Base-by-base conservation (phyloP, 1,284 basidiomycete genomes). In the Sparassis latifolia region DNA sequence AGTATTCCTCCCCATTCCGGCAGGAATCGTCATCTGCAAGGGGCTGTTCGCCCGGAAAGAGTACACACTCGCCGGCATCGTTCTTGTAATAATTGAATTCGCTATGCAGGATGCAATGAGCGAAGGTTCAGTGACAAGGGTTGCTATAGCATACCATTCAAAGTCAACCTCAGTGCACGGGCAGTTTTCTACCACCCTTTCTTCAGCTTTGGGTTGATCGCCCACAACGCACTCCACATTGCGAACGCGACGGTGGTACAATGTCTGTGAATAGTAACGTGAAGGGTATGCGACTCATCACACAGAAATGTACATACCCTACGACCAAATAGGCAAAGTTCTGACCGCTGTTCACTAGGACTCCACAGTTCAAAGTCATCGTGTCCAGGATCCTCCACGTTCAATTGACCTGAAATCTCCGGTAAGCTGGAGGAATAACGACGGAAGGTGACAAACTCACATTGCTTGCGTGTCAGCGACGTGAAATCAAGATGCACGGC, bases 281-380 rank as follows among this genome's bases (percentile, higher is more conserved):
- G 35, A 37, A 12, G 35, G 12, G 12, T 37, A 7, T 37, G 12
- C 35, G 7, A 12, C 35, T 12, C 9, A 45, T 5, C 42, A 31
- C 31, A 48, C 9, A 7, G 3, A 47, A 32, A 28, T 6, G 5
- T 39, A 54, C 71, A 42, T 49, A 89, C 90, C 76, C 88, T 86
- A 54, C 88, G 79, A 31, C 94, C 94, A 61, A 97, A 97, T 10
- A 97, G 65, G 69, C 89, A 92, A 50, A 74, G 69, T 66, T 92
- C 88, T 29, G 74, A 69, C 2, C 94, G 80, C 48, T 84, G 82
- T 63, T 94, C 86, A 52, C 88, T 89, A 0, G 94, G 94, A 66
- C 88, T 92, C 94, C 95, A 97, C 3, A 95, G 69, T 66, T 97
- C 94, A 64, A 97, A 97, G 68, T 97, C 94, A 62, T 97, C 93